Base-by-base conservation (phyloP, 2,329 filamentous ascomycete genomes). In the Neonectria magnoliae region DNA sequence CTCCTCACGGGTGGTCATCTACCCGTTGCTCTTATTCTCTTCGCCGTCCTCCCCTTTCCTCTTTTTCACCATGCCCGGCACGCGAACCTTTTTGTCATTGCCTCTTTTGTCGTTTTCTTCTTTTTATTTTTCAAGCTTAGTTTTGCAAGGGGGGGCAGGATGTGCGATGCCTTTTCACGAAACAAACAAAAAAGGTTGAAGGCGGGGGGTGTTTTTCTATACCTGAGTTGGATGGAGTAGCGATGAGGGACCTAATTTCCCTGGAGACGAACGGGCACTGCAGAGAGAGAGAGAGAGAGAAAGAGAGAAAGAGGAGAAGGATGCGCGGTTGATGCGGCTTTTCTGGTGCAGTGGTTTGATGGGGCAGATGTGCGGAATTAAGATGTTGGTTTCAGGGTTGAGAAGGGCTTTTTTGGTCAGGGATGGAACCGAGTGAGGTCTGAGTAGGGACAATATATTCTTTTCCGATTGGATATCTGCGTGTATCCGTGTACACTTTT, bases 201-300 rank as follows among this genome's bases (percentile, higher is more conserved):
- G 44, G 27, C 22, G 54, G 48, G 59, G 54, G 48, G 62, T 64
- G 48, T 68, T 74, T 71, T 68, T 75, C 63, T 73, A 73, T 75
- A 72, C 68, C 68, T 72, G 62, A 68, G 70, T 75, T 76, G 73
- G 72, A 71, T 74, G 72, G 67, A 73, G 65, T 65, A 68, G 60
- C 61, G 53, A 68, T 67, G 45, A 57, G 62, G 64, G 47, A 60
- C 62, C 50, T 47, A 59, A 54, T 54, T 72, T 71, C 64, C 52
- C 61, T 61, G 64, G 52, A 47, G 53, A 59, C 60, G 45, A 59
- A 59, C 60, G 45, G 60, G 57, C 51, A 56, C 45, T 42, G 27
- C 44, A 45, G 36, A 52, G 66, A 54, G 62, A 38, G 54, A 31
- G 58, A 55, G 53, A 36, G 53, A 63, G 68, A 48, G 60, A 13